Evolutionary conservation across 768 basidiomycete genomes (phyloP), one percentile per base, ranked within the genome.

Genomic region (Coprinopsis strossmayeri): DNA sequence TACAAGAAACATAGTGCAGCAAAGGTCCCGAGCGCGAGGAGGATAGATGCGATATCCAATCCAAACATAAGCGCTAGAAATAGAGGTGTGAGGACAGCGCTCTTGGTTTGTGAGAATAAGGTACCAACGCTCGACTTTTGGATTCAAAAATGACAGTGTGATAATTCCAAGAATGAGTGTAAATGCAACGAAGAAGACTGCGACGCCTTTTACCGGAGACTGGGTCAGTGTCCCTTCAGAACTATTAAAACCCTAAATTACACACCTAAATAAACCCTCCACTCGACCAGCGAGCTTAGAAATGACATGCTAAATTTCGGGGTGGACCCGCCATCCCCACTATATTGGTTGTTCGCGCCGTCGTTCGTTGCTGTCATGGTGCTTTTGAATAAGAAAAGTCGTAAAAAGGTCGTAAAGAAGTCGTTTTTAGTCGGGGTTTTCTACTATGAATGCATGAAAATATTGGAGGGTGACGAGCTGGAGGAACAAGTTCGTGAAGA

Each of bases 1-100:
- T 49, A 63, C 63, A 65, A 48, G 53, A 59, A 65, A 44, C 57
- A 61, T 13, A 63, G 52, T 13, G 61, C 59, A 17, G 62, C 59
- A 42, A 65, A 63, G 24, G 61, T 60, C n/a, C 56, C 59, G 18
- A 65, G 55, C 37, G 62, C 56, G 34, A 62, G 51, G 26, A 65
- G 28, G 20, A 62, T 58, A 23, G 55, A 55, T 32, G 60, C 45
- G 45, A 60, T 62, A 13, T 61, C 49, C 15, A 63, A 54, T 5
- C 62, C 61, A 30, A 65, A 64, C 39, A 64, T 38, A 25, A 64
- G 54, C 2, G 57, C 63, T 64, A 49, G 9, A 32, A 32, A 7
- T 7, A 32, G 9, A 32, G 15, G 30, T 7, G 7, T 32, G 15
- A n/a, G n/a, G 30, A 32, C 7, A 32, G 15, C 15, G 9, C 30